A percentile compares a stretch with the other conserved stretches of the same genome.
Conservation (phyloP, 202 grass and related monocot species). For the Dendrocalamus latiflorus region DNA sequence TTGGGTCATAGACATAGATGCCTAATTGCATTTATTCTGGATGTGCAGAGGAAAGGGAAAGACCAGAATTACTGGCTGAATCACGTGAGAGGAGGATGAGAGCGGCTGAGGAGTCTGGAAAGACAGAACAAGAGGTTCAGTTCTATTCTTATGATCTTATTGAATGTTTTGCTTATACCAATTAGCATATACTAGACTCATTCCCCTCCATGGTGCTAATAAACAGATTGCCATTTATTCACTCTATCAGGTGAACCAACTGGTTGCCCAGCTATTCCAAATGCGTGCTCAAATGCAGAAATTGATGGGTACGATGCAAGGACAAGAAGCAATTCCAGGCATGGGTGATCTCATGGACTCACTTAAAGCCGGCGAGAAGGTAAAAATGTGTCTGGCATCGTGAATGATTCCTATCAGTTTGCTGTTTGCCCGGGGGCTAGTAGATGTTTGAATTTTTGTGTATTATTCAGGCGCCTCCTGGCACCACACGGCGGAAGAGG, state of each 20-base stretch:
- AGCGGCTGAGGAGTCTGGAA: conserved; percentile 62
- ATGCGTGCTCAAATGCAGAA: conserved; percentile 89
- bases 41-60: conserved; percentile 77
- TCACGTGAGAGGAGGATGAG: conserved; percentile 69
- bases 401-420: no score
- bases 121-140: conserved; percentile 68
- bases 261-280: conserved; percentile 80
- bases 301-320: conserved; percentile 82
- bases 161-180: neutral
- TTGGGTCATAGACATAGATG: neutral
- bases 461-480: no score
- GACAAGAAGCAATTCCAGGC: conserved; percentile 76
- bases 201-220: neutral
- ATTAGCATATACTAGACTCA: neutral
- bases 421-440: no score
- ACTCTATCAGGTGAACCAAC: conserved; percentile 69
- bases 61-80: conserved; percentile 77
- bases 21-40: no score
- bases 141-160: neutral
- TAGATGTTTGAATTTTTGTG: no score
- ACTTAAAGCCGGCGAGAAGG: no score
- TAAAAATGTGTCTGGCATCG: no score
- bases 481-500: no score
- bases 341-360: no score
- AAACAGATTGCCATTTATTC: neutral